A percentile compares a stretch with the other conserved stretches of the same genome.
These are phyloP conservation scores for Penicillium argentinense DNA, from an alignment of 495 filamentous ascomycete species.

Conservation along the genomic window DNA sequence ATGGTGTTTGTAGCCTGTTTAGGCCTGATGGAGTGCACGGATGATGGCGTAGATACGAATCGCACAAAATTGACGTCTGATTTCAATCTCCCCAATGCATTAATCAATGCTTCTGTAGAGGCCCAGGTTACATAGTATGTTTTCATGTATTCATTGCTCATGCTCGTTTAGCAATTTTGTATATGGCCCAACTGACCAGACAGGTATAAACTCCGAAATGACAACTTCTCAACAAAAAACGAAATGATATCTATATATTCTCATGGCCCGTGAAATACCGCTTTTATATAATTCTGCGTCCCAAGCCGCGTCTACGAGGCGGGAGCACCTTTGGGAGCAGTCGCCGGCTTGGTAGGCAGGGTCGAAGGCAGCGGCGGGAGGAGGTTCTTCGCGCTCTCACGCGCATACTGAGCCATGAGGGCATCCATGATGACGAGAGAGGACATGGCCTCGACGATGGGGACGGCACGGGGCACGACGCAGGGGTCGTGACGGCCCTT, in stretches of 20 bases:
- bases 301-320: slow-evolving; percentile 1
- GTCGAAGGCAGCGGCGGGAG: slow-evolving; percentile 41
- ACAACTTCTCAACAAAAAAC: slow-evolving; percentile 1
- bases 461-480: slow-evolving; percentile 89
- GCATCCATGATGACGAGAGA: slow-evolving; percentile 89
- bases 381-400: slow-evolving; percentile 48
- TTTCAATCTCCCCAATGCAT: too few species aligned
- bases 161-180: slow-evolving; percentile 23
- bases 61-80: too few species aligned
- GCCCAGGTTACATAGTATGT: neutral
- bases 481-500: slow-evolving; percentile 97
- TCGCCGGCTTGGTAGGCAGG: slow-evolving; percentile 36
- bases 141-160: slow-evolving; percentile 19
- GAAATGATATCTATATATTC: slow-evolving; percentile 17
- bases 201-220: slow-evolving; percentile 11
- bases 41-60: slow-evolving; percentile 13
- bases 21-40: slow-evolving; percentile 1
- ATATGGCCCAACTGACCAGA: slow-evolving; percentile 5
- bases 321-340: slow-evolving; percentile 23
- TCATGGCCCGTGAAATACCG: slow-evolving; percentile 2
- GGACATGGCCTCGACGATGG: slow-evolving; percentile 97
- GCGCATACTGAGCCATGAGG: slow-evolving; percentile 80
- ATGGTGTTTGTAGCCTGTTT: too few species aligned
- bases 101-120: neutral
- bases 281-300: neutral